Base-by-base conservation (phyloP, 768 basidiomycete species). In the Mycena filopes region DNA sequence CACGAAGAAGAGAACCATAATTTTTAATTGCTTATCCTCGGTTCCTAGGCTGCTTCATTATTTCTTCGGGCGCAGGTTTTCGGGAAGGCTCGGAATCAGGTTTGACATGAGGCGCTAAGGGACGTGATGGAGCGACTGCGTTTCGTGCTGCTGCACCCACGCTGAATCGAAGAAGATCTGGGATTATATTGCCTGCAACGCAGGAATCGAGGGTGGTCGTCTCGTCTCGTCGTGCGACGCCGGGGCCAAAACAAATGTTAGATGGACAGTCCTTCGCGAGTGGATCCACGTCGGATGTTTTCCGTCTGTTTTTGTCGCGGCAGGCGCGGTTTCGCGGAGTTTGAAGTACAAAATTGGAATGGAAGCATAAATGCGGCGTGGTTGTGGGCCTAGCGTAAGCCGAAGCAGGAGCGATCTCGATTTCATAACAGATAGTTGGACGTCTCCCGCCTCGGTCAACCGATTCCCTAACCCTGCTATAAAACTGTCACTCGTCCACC, bases 101-200 rank as follows among this genome's bases (percentile, higher is more conserved):
- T n/a, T n/a, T 16, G 56, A 58, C 64, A 65, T 65, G 64, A 65
- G 55, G 63, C 36, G 43, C 62, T 50, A 53, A 53, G 55, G 42
- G 53, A n/a, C n/a, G 21, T 33, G 41, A 21, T 31, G 51, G 38
- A 58, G 15, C 20, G 29, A 25, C 18, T 25, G 49, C 40, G 53
- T 49, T 59, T 42, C 57, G 56, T 31, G 55, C 45, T 54, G 38
- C 40, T n/a, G n/a, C n/a, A n/a, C 40, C 53, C 62, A 50, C 51
- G 53, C 43, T 25, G 49, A 12, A 53, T 58, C 45, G 56, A 57
- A 64, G 51, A 55, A 55, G 51, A 56, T 56, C 54, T 62, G 53
- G 10, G 18, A 29, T 33, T 8, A 20, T 43, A 46, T 63, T 55
- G 25, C n/a, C 11, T 23, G 43, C 15, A 25, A 1, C 20, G 13